phyloP scores from a whole-genome alignment of 768 basidiomycete species.

The Candolleomyces aberdarensis region DNA sequence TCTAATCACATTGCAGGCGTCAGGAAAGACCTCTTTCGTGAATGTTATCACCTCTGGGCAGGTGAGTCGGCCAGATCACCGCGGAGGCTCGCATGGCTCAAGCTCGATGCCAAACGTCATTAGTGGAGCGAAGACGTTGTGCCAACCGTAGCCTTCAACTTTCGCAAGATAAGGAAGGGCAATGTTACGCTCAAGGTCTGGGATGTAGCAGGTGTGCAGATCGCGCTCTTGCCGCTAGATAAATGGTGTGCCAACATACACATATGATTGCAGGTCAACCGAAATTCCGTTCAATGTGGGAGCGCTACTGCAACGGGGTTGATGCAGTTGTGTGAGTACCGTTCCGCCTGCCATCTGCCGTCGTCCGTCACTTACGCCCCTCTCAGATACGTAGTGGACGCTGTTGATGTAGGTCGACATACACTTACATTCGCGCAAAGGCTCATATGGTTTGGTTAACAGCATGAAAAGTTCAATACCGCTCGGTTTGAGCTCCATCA shows the following conservation, averaged over 20 bases:
- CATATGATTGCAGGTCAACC: slow-evolving; percentile 65
- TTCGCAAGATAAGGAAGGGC: slow-evolving; percentile 83
- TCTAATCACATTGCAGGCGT: slow-evolving; percentile 52
- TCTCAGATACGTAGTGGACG: slow-evolving; percentile 87
- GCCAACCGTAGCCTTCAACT: slow-evolving; percentile 92
- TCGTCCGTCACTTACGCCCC: not conserved
- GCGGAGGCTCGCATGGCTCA: slow-evolving; percentile 10
- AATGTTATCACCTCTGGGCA: slow-evolving; percentile 89
- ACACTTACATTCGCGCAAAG: not conserved
- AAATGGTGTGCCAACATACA: not conserved
- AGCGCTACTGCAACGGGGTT: slow-evolving; percentile 88
- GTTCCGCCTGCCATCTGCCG: slow-evolving; percentile 3
- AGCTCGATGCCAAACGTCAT: not conserved
- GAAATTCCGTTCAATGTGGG: slow-evolving; percentile 94
- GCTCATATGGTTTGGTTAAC: not conserved
- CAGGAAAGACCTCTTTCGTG: slow-evolving; percentile 93
- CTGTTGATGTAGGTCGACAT: slow-evolving; percentile 66
- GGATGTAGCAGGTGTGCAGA: slow-evolving; percentile 79
- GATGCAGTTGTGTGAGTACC: slow-evolving; percentile 82
- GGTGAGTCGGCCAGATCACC: slow-evolving; percentile 32
- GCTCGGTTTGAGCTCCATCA: slow-evolving; percentile 84
- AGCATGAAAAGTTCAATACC: slow-evolving; percentile 82
- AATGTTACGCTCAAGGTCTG: slow-evolving; percentile 92
- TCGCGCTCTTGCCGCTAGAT: not conserved
- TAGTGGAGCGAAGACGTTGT: slow-evolving; percentile 98